Evolutionary conservation across 1,139 yeast species (phyloP), one percentile per base, ranked within the genome.

Genomic region (Eremothecium gossypii): DNA sequence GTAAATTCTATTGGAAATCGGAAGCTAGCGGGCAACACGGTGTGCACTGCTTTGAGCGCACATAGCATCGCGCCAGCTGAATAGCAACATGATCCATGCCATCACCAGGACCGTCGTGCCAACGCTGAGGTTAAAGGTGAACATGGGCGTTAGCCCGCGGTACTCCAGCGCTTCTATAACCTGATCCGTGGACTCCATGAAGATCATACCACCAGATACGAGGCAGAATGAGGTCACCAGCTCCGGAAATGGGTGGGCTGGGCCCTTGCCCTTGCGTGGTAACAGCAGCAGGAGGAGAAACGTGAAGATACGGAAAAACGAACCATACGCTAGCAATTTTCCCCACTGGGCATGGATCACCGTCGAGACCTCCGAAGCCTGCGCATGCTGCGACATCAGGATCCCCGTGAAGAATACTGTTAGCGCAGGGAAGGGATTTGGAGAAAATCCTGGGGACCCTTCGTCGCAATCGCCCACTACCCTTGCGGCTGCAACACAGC

Each of bases 321-420:
- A 81, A 2, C 86, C 97, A 49, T 76, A 71, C 12, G 87, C 74
- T 47, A 91, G 70, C 55, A 91, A 64, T 45, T 73, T 72, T 5
- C 98, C 98, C 98, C 98, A 91, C 66, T 86, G 96, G 41, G 74
- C 67, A 61, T 91, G 98, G 48, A 91, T 76, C 30, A 67, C 69
- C 1, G 97, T 85, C 1, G 96, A 79, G 29, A 83, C 71, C 38
- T 63, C 68, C 0, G 91, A 79, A 3, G 89, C 85, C 64, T 91
- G 98, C 39, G 78, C 79, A 63, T 91, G 98, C 62, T 82, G 85
- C 2, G 96, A 86, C 98, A 91, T 91, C 49, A 91, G 70, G n/a
- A 82, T 71, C 23, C 98, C 98, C 1, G 97, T 91, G 95, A 96
- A 91, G 64, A 84, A 91, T 32, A 91, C 83, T 8, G 94, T 86